Percentiles rank a stretch among this genome's conserved stretches.
phyloP scores from a whole-genome alignment of 2,329 filamentous ascomycete species.

The Fusarium napiforme region DNA sequence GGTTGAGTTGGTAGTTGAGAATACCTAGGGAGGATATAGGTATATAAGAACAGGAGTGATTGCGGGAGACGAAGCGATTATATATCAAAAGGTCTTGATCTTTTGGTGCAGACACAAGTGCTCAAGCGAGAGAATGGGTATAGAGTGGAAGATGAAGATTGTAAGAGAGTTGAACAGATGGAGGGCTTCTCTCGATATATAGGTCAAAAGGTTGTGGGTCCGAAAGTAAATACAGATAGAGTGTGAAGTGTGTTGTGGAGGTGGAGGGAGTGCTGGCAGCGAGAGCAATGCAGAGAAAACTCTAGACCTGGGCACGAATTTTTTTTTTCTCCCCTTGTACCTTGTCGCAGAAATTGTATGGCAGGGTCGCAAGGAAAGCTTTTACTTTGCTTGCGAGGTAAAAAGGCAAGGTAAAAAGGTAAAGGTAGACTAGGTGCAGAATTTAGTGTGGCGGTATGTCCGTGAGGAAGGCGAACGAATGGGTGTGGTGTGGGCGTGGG shows the following conservation, averaged over 20 bases:
- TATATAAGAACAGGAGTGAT: neutral
- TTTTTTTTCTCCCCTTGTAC: neutral
- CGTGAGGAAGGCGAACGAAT: constrained; percentile 37
- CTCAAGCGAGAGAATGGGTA: constrained; percentile 11
- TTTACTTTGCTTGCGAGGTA: constrained; percentile 17
- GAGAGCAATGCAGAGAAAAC: constrained; percentile 27
- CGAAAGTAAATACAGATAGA: constrained; percentile 28
- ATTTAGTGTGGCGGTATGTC: constrained; percentile 48
- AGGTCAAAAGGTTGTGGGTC: constrained; percentile 33
- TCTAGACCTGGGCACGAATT: constrained; percentile 31
- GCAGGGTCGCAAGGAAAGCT: constrained; percentile 21
- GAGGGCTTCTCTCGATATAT: constrained; percentile 41
- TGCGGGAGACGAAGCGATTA: constrained; percentile 1
- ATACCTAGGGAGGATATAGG: neutral
- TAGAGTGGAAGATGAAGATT: constrained; percentile 12
- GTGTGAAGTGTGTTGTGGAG: constrained; percentile 25
- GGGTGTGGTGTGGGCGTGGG: constrained; percentile 12
- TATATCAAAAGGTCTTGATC: constrained; percentile 13
- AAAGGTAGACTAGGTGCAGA: constrained; percentile 36
- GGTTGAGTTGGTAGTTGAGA: constrained; percentile 4
- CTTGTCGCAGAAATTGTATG: constrained; percentile 17
- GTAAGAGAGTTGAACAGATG: constrained; percentile 16
- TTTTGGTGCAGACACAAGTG: neutral
- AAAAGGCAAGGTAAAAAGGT: neutral
- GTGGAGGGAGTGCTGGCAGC: constrained; percentile 17